Evolutionary conservation across 2,329 filamentous ascomycete species (phyloP).

Genomic region (Colletotrichum destructivum): DNA sequence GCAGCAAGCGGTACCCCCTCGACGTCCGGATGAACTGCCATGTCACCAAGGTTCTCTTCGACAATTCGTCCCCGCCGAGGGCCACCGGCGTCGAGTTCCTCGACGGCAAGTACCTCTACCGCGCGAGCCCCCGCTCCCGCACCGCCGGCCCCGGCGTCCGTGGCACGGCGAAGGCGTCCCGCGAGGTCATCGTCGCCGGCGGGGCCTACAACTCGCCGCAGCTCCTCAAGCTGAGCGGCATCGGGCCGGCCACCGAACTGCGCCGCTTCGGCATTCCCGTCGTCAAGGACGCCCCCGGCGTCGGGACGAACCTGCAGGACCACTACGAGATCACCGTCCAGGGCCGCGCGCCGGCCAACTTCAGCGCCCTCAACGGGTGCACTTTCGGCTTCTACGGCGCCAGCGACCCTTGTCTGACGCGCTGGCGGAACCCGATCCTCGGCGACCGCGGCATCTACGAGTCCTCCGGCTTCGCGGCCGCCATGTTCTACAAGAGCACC

Average conservation of each 20-base stretch:
- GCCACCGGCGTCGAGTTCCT: slow-evolving; percentile 67
- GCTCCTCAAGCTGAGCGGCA: slow-evolving; percentile 66
- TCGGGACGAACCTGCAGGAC: slow-evolving; percentile 74
- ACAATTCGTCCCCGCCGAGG: slow-evolving; percentile 55
- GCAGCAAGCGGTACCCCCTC: slow-evolving; percentile 68
- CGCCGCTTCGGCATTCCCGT: slow-evolving; percentile 57
- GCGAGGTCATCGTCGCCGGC: slow-evolving; percentile 65
- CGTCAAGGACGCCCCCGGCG: slow-evolving; percentile 68
- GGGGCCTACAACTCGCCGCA: slow-evolving; percentile 70
- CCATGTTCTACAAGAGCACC: slow-evolving; percentile 50
- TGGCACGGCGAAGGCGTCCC: slow-evolving; percentile 50
- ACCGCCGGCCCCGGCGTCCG: slow-evolving; percentile 42
- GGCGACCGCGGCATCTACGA: slow-evolving; percentile 58
- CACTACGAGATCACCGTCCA: slow-evolving; percentile 65
- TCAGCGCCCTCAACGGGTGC: slow-evolving; percentile 52
- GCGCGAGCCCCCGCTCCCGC: slow-evolving; percentile 57
- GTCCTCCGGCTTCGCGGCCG: slow-evolving; percentile 44
- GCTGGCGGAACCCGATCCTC: slow-evolving; percentile 50
- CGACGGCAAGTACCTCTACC: slow-evolving; percentile 62
- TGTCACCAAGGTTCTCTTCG: slow-evolving; percentile 62
- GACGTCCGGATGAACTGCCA: slow-evolving; percentile 66
- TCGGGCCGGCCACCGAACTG: slow-evolving; percentile 60
- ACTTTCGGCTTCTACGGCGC: slow-evolving; percentile 49
- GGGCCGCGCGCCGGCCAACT: slow-evolving; percentile 58
- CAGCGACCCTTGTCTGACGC: slow-evolving; percentile 52